Base-by-base conservation (phyloP, 257 asterid species). In the Salvia rosmarinus region DNA sequence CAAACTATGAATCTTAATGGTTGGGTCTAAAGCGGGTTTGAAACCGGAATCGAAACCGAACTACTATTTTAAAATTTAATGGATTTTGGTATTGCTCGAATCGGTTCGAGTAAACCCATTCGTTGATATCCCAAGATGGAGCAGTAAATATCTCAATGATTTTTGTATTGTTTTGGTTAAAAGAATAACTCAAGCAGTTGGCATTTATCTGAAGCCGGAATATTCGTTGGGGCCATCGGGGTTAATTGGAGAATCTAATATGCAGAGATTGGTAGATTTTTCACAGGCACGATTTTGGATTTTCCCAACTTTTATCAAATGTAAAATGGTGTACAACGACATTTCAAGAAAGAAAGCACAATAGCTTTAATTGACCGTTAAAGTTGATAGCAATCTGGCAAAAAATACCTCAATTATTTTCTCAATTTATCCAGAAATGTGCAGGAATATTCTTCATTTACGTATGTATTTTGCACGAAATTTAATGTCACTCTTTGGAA, bases 221-320 rank as follows among this genome's bases (percentile, higher is more conserved):
- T 54, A 40, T 52, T 64, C 60, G 47, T 64, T 62, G 78, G 67
- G 73, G 10, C 19, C 34, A 9, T 8, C 20, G 6, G 6, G n/a
- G 16, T 20, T 32, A 37, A 23, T 64, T 37, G 21, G 35, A 51
- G 44, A 60, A 73, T 73, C 77, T 50, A 62, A 61, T 34, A 2
- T 51, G 50, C 71, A 72, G 65, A 63, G 64, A 39, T 25, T 64
- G 71, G 75, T 68, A 23, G 79, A 58, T 59, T 59, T 54, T 49
- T 46, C n/a, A 3, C 46, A 54, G 14, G 1, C 52, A 35, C 40
- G 17, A 42, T 11, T 64, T 52, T 20, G 6, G 30, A 64, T 11
- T 14, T 20, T 43, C 23, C 17, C 13, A 2, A 21, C 5, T 42
- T 16, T 57, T 28, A 57, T 11, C n/a, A 9, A 21, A 0, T n/a